Evolutionary conservation across 2,329 filamentous ascomycete genomes (phyloP), one percentile per base, ranked within the genome.

Genomic region (Fusarium poae): DNA sequence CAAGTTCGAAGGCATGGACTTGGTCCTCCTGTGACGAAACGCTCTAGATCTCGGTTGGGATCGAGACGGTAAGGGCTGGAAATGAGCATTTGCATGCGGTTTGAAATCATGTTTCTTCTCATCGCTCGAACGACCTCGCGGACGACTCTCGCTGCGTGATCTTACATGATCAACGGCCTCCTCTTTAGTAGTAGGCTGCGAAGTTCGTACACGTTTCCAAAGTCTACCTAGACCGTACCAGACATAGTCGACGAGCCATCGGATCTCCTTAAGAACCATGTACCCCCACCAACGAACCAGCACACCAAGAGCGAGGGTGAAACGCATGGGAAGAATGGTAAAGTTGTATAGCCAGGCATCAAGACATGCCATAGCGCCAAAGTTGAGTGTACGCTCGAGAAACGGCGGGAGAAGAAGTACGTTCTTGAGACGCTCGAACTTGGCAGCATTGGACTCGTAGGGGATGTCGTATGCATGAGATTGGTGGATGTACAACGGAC

Each of bases 291-390:
- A 98, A 63, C 88, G 86, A 12, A 89, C 78, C 27, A 99, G 81
- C 4, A 98, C 89, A 21, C 88, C 88, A 1, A 95, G 74, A 1
- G 96, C 95, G 61, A 94, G 91, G 55, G 92, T 78, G 73, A 99
- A 98, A 4, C 96, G 88, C 62, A 99, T 85, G 1, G 96, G 96
- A 0, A 99, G 83, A 44, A 99, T 97, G 0, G 96, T 99, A 73
- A 99, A 97, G 1, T 93, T 97, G 80, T 97, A 96, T 2, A 99
- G 86, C 94, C 95, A 99, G 2, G 95, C 92, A 77, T 99, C 96
- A 8, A 99, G 84, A 79, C 96, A 99, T 9, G 95, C 94, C 34
- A 98, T 80, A 0, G 92, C 90, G 9, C 96, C 96, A 79, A 99
- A 98, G 62, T 90, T 89, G 8, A 99, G 85, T 0, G 94, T 91